Evolutionary conservation across 2,329 filamentous ascomycete species (phyloP).

Genomic region (Colletotrichum cereale): DNA sequence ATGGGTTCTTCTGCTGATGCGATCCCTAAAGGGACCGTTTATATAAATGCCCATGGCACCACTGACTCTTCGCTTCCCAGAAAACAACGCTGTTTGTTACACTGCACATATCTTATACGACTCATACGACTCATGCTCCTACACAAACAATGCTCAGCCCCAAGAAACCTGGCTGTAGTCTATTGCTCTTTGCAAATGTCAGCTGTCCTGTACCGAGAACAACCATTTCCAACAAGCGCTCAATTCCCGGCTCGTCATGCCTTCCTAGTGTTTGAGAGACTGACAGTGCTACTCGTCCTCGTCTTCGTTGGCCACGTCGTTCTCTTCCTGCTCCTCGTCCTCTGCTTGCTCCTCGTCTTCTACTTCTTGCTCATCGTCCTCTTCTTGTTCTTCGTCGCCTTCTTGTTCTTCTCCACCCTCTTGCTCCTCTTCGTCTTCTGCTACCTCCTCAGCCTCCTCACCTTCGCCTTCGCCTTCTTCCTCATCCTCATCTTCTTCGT

Average conservation of each 20-base stretch:
- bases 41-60: neutral
- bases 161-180: too few relatives aligned
- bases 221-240: neutral
- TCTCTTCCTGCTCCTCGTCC: constrained; percentile 5
- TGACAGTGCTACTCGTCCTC: constrained; percentile 11
- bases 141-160: neutral
- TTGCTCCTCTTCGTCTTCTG: neutral
- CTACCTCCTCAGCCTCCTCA: neutral
- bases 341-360: neutral
- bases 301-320: constrained; percentile 1
- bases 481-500: neutral
- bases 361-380: neutral
- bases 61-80: neutral
- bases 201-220: neutral
- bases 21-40: neutral
- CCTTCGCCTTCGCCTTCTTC: neutral
- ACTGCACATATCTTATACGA: neutral
- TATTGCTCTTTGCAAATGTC: neutral
- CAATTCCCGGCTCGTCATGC: neutral
- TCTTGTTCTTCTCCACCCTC: neutral
- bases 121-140: neutral
- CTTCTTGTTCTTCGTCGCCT: neutral
- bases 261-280: constrained; percentile 2
- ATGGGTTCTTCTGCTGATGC: neutral
- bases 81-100: neutral